Percentiles rank a stretch among this genome's conserved stretches.
Evolutionary conservation across 1,284 basidiomycete species (phyloP).

Genomic region (Cryptococcus sp.): DNA sequence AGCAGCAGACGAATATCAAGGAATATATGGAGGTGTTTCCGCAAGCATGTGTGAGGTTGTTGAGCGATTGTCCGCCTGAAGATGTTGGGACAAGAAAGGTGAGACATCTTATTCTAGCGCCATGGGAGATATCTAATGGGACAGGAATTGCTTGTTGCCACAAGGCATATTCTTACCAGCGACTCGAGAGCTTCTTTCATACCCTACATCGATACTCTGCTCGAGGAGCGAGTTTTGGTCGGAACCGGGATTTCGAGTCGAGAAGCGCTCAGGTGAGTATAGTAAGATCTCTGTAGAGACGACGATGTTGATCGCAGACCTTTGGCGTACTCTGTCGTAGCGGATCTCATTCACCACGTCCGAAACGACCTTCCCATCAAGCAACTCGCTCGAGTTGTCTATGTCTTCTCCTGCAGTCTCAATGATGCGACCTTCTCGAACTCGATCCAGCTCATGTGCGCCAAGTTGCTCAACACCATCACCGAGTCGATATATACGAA

Average conservation of each 20-base stretch:
- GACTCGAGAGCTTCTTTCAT: constrained; percentile 76
- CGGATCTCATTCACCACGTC: constrained; percentile 90
- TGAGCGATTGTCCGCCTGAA: constrained; percentile 90
- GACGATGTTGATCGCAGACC: constrained; percentile 56
- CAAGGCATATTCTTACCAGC: constrained; percentile 82
- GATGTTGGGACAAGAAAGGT: constrained; percentile 77
- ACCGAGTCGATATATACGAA: constrained; percentile 77
- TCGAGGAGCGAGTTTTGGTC: constrained; percentile 86
- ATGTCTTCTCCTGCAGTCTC: constrained; percentile 79
- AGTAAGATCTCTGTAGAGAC: background rate
- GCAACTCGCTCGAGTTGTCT: constrained; percentile 75
- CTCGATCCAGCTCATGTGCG: constrained; percentile 83
- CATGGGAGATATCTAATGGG: too few species aligned
- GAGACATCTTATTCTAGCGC: background rate
- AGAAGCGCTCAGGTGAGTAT: constrained; percentile 68
- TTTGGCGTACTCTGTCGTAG: constrained; percentile 79
- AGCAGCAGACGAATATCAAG: constrained; percentile 61
- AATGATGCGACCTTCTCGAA: constrained; percentile 82
- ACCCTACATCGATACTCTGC: constrained; percentile 79
- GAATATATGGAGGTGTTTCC: constrained; percentile 78
- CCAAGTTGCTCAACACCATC: constrained; percentile 87
- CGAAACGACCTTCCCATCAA: constrained; percentile 72
- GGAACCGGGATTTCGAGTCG: constrained; percentile 72
- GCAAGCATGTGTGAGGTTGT: constrained; percentile 71
- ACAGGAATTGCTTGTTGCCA: constrained; percentile 90